These are phyloP conservation scores for Micractinium sp. DNA, from an alignment of 139 green algal species.

Conservation along the genomic window DNA sequence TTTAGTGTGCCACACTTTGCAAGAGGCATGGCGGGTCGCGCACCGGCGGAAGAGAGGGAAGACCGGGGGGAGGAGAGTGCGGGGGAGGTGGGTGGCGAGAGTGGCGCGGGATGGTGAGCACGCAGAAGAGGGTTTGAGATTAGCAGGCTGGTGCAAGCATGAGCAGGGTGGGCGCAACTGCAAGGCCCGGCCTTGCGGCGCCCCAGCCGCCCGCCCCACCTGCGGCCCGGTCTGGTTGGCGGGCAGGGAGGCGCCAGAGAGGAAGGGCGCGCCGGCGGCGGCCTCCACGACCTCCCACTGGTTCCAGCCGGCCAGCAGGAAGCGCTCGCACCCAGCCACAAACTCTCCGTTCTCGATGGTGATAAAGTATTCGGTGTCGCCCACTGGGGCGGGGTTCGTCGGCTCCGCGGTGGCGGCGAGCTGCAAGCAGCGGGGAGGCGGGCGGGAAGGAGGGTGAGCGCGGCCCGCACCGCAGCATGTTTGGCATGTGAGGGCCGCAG, in stretches of 20 bases:
- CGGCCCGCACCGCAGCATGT: too few relatives aligned
- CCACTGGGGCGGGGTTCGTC: background rate
- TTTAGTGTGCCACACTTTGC: too few relatives aligned
- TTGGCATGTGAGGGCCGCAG: too few relatives aligned
- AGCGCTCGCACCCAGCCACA: constrained; percentile 40
- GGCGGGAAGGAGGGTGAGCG: background rate
- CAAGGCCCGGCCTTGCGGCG: background rate
- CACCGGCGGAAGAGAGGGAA: background rate
- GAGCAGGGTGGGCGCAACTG: background rate
- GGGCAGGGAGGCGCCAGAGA: constrained; percentile 55
- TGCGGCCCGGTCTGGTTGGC: constrained; percentile 43
- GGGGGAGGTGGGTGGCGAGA: background rate
- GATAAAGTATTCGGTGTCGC: constrained; percentile 38
- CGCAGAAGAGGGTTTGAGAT: too few relatives aligned
- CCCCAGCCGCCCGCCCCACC: background rate
- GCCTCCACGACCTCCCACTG: constrained; percentile 66
- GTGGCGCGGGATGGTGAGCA: background rate
- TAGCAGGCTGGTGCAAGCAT: background rate
- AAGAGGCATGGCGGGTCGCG: too few relatives aligned
- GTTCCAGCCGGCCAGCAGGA: constrained; percentile 39
- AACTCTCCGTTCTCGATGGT: constrained; percentile 43
- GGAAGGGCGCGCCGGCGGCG: constrained; percentile 58
- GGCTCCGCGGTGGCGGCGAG: background rate
- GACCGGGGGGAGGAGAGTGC: background rate
- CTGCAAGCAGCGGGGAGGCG: background rate